Evolutionary conservation across 768 basidiomycete species (phyloP).

Genomic region (Boletus coccyginus): DNA sequence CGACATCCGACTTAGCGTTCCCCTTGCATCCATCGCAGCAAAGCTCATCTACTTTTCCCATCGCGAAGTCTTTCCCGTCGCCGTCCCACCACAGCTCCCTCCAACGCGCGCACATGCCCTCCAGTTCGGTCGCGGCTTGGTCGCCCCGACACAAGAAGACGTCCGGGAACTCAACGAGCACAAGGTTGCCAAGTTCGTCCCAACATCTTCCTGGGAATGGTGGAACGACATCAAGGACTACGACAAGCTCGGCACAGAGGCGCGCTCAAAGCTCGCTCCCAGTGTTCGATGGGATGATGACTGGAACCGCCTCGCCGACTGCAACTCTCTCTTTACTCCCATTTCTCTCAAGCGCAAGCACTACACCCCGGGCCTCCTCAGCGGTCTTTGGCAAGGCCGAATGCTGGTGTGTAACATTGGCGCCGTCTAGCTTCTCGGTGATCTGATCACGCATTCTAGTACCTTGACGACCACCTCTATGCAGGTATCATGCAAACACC

Average conservation of each 20-base stretch:
- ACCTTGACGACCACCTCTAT: constrained; percentile 19
- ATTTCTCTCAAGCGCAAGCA: constrained; percentile 30
- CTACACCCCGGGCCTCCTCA: constrained; percentile 51
- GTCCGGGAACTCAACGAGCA: constrained; percentile 53
- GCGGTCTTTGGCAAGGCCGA: constrained; percentile 62
- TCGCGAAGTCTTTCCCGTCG: constrained; percentile 47
- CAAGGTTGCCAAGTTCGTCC: constrained; percentile 33
- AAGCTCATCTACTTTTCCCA: constrained; percentile 62
- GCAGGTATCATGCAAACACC: constrained; percentile 17
- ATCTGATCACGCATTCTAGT: constrained; percentile 8
- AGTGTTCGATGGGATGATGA: constrained; percentile 54
- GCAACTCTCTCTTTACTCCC: constrained; percentile 36
- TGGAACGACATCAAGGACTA: constrained; percentile 13
- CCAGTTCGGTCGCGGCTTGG: constrained; percentile 23
- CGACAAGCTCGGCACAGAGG: constrained; percentile 25
- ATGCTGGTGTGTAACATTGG: constrained; percentile 48
- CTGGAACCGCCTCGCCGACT: constrained; percentile 53
- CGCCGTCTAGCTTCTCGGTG: background rate
- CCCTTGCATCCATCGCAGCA: constrained; percentile 55
- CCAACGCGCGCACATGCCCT: constrained; percentile 31
- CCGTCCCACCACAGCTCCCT: constrained; percentile 37
- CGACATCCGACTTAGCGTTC: constrained; percentile 29
- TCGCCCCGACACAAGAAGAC: constrained; percentile 55
- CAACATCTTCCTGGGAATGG: constrained; percentile 20
- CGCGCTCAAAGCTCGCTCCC: constrained; percentile 26